Conservation (phyloP, 768 basidiomycete species). For the Udeniomyces megalosporus region DNA sequence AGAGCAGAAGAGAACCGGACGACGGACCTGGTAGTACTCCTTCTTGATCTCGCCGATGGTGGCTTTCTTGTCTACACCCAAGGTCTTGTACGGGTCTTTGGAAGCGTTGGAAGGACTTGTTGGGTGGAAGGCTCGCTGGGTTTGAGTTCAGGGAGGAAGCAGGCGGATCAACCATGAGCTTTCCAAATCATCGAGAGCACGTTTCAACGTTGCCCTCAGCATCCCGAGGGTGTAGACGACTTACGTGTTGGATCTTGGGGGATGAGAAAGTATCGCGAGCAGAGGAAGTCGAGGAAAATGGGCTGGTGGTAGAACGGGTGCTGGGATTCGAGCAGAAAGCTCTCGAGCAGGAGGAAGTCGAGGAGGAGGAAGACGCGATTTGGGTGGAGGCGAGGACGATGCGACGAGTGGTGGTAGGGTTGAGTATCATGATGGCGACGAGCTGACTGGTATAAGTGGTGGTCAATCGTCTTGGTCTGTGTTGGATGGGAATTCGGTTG, state of each 20-base stretch:
- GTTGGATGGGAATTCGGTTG: no score
- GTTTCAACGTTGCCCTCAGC: not conserved
- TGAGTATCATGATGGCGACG: no score
- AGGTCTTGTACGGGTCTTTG: slow-evolving; percentile 79
- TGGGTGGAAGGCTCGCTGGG: slow-evolving; percentile 66
- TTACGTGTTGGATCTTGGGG: not conserved
- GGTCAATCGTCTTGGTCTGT: no score
- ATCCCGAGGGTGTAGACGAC: not conserved
- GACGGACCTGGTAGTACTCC: slow-evolving; percentile 75
- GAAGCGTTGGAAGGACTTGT: slow-evolving; percentile 40
- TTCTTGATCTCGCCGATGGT: slow-evolving; percentile 86
- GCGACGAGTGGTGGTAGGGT: no score
- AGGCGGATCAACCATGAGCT: not conserved
- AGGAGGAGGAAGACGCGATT: no score
- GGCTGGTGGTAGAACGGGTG: not conserved
- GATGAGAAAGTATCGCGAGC: no score
- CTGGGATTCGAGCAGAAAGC: not conserved
- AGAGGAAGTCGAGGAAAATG: not conserved
- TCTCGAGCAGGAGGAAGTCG: no score
- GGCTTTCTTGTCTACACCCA: slow-evolving; percentile 75
- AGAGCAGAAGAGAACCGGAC: not conserved
- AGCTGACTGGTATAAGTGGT: no score
- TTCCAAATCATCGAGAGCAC: not conserved
- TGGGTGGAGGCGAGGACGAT: no score
- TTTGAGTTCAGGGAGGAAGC: not conserved